These are phyloP conservation scores for Clarireedia monteithiana DNA, from an alignment of 2,329 filamentous ascomycete species.

Conservation along the genomic window DNA sequence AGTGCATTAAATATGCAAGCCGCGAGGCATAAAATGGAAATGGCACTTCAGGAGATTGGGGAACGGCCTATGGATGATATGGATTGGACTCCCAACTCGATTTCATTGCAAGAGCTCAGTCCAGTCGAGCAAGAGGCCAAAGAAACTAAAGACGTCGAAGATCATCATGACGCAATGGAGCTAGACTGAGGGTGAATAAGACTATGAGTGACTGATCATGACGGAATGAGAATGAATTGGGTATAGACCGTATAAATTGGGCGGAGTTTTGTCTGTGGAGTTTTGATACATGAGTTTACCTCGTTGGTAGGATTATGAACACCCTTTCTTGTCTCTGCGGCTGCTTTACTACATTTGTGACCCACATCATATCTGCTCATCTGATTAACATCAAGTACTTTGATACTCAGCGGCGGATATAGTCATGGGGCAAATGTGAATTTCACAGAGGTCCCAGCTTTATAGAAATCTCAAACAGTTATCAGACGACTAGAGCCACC, in stretches of 20 bases:
- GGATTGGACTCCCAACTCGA: constrained; percentile 28
- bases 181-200: constrained; percentile 13
- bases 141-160: constrained; percentile 1
- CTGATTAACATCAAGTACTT: not conserved
- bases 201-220: not conserved
- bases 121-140: not conserved
- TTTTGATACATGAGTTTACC: not conserved
- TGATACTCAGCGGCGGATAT: too few relatives aligned
- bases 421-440: too few relatives aligned
- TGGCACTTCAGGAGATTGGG: constrained; percentile 23
- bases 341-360: not conserved
- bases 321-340: constrained; percentile 1
- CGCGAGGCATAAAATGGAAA: constrained; percentile 19
- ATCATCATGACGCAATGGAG: constrained; percentile 23
- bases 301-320: not conserved
- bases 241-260: not conserved
- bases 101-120: constrained; percentile 24
- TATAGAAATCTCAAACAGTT: too few relatives aligned
- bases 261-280: not conserved
- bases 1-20: constrained; percentile 12
- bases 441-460: too few relatives aligned
- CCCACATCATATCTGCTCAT: not conserved
- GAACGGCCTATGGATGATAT: constrained; percentile 27
- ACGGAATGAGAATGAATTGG: not conserved
- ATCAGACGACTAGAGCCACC: too few relatives aligned